Conservation (phyloP, 208 protist genomes). For the Trypanosoma scelopori region DNA sequence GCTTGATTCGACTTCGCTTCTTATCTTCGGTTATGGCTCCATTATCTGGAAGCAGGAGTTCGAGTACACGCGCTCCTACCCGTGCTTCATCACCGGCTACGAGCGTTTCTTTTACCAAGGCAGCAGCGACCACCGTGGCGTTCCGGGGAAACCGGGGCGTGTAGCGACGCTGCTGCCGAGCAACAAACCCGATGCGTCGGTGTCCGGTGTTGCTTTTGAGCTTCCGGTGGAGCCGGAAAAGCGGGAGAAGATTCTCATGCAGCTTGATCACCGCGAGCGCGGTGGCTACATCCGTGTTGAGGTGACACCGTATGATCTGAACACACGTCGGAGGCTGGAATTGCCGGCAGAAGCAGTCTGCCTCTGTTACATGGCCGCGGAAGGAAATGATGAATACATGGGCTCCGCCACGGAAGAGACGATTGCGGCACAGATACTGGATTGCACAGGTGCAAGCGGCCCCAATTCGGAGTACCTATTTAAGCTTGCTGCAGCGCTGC, state of each 20-base stretch:
- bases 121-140: conserved; percentile 73
- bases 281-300: conserved; percentile 61
- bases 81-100: conserved; percentile 68
- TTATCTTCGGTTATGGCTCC: conserved; percentile 86
- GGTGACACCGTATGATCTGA: conserved; percentile 45
- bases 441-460: conserved; percentile 54
- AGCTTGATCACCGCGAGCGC: conserved; percentile 66
- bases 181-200: conserved; percentile 33
- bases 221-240: conserved; percentile 50
- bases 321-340: conserved; percentile 23
- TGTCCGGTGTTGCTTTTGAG: conserved; percentile 75
- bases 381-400: conserved; percentile 64
- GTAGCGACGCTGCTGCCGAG: conserved; percentile 73
- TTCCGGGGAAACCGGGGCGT: conserved; percentile 57
- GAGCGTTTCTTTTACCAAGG: conserved; percentile 82
- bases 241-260: conserved; percentile 43
- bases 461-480: conserved; percentile 80
- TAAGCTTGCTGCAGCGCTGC: conserved; percentile 51
- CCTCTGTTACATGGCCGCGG: conserved; percentile 78
- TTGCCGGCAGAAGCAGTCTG: conserved; percentile 29
- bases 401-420: conserved; percentile 48
- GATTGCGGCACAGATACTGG: conserved; percentile 68
- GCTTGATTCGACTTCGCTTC: conserved; percentile 27
- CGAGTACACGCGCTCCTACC: conserved; percentile 57
- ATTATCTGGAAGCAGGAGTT: conserved; percentile 90